phyloP scores from a whole-genome alignment of 2,329 filamentous ascomycete genomes.

The Alternaria conjuncta region DNA sequence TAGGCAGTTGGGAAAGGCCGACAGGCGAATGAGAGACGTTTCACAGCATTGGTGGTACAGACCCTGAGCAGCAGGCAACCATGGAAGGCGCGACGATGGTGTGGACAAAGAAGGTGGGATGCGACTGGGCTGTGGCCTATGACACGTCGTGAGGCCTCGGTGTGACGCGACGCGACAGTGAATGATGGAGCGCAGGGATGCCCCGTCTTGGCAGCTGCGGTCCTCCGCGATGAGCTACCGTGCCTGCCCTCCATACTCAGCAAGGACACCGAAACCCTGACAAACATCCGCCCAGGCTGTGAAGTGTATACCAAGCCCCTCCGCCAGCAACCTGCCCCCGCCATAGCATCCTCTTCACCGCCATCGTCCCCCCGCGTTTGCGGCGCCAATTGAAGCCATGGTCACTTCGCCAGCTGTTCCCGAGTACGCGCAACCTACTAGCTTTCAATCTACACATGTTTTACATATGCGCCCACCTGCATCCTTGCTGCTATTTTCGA shows the following conservation, averaged over 20 bases:
- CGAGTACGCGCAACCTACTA: constrained; percentile 47
- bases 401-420: constrained; percentile 51
- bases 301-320: constrained; percentile 17
- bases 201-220: constrained; percentile 19
- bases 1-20: constrained; percentile 6
- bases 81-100: not conserved
- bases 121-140: not conserved
- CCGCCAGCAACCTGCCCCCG: constrained; percentile 15
- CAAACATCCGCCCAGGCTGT: constrained; percentile 16
- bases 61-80: constrained; percentile 8
- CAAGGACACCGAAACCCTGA: constrained; percentile 21
- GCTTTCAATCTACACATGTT: constrained; percentile 6
- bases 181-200: constrained; percentile 13
- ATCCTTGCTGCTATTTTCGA: not conserved
- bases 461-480: constrained; percentile 2
- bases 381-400: constrained; percentile 46
- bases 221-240: constrained; percentile 24
- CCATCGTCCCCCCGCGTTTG: constrained; percentile 17
- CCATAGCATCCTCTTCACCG: constrained; percentile 7
- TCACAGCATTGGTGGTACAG: constrained; percentile 15
- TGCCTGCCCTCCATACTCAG: constrained; percentile 24
- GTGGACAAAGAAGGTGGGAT: not conserved
- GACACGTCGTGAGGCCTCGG: not conserved
- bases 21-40: constrained; percentile 2
- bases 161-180: constrained; percentile 24